Percentiles rank a stretch among this genome's conserved stretches.
These are phyloP conservation scores for Lyophyllum atratum DNA, from an alignment of 768 basidiomycete species.

Conservation along the genomic window DNA sequence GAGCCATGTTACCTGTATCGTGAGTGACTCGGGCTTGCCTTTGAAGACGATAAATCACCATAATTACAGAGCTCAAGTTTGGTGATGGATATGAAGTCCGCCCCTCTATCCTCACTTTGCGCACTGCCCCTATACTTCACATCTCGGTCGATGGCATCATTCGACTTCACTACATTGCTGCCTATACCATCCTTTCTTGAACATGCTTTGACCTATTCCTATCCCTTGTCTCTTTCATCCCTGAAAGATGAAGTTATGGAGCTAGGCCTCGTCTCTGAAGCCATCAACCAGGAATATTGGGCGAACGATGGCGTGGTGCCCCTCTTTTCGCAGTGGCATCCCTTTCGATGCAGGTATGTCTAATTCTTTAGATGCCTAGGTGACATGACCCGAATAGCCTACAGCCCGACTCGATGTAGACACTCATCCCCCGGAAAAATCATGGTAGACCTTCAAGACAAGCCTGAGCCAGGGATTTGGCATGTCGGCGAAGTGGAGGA, in stretches of 20 bases:
- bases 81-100: background rate
- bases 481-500: constrained; percentile 35
- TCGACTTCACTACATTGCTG: constrained; percentile 37
- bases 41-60: background rate
- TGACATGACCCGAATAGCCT: background rate
- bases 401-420: constrained; percentile 14
- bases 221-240: background rate
- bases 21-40: background rate
- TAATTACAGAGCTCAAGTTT: constrained; percentile 20
- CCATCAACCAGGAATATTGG: constrained; percentile 32
- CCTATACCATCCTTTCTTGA: constrained; percentile 36
- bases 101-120: constrained; percentile 8
- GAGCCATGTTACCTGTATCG: constrained; percentile 40
- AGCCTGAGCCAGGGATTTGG: constrained; percentile 41
- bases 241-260: background rate
- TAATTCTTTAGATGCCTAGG: background rate
- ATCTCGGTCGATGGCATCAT: constrained; percentile 34
- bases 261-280: background rate
- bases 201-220: background rate
- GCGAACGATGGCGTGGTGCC: constrained; percentile 54
- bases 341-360: constrained; percentile 42
- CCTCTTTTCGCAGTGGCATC: constrained; percentile 53
- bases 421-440: constrained; percentile 4
- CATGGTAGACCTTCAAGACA: background rate
- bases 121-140: constrained; percentile 23